phyloP scores from a whole-genome alignment of 2,329 filamentous ascomycete genomes.

The Cryphonectria naterciae region DNA sequence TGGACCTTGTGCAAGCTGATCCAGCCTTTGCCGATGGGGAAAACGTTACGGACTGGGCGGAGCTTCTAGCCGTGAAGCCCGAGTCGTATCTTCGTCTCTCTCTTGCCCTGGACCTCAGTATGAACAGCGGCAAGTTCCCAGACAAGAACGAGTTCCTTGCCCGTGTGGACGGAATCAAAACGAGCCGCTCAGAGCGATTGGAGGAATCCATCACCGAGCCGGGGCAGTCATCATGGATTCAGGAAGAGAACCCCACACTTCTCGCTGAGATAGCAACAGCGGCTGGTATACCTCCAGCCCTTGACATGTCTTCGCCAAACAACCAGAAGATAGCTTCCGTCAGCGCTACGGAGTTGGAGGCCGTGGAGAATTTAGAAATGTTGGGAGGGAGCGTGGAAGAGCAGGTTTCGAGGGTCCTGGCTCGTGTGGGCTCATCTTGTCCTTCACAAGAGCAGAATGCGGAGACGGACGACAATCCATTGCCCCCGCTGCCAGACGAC shows the following conservation, averaged over 20 bases:
- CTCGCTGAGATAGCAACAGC: background rate
- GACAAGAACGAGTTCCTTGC: slow-evolving; percentile 48
- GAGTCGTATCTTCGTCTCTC: slow-evolving; percentile 47
- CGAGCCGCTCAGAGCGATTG: background rate
- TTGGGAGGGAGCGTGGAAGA: background rate
- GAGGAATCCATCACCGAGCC: background rate
- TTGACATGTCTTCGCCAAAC: background rate
- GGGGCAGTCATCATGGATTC: background rate
- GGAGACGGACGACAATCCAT: background rate
- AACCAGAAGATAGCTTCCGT: background rate
- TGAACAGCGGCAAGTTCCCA: slow-evolving; percentile 47
- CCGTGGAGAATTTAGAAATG: background rate
- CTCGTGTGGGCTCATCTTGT: background rate
- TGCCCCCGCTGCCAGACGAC: background rate
- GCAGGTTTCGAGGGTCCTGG: background rate
- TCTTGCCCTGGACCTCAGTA: slow-evolving; percentile 48
- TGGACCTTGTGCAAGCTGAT: slow-evolving; percentile 43
- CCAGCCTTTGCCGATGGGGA: background rate
- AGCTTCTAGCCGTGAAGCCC: slow-evolving; percentile 46
- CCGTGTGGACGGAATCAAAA: slow-evolving; percentile 33
- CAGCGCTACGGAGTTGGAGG: too few species aligned
- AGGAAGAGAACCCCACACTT: background rate
- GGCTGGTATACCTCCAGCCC: too few species aligned
- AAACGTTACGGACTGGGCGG: slow-evolving; percentile 45
- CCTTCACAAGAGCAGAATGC: background rate